Percentiles rank a stretch among this genome's conserved stretches.
Conservation (phyloP, 2,329 filamentous ascomycete species). For the Cryphonectria radicalis region DNA sequence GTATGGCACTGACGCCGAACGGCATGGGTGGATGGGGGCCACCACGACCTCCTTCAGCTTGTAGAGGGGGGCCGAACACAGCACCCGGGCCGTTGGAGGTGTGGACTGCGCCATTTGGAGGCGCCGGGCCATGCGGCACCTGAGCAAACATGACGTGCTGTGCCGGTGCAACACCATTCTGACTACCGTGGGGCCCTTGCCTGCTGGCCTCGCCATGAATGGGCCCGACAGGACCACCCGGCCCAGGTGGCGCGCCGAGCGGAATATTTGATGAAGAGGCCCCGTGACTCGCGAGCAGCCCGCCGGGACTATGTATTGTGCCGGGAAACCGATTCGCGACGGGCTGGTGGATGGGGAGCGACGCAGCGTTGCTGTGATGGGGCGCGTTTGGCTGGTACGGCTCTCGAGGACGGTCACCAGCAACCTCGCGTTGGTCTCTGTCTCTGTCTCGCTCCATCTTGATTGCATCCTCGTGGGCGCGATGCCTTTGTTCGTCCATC, state of each 20-base stretch:
- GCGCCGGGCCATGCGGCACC: slow-evolving; percentile 54
- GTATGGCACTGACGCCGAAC: slow-evolving; percentile 52
- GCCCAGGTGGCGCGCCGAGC: slow-evolving; percentile 56
- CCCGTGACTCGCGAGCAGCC: slow-evolving; percentile 77
- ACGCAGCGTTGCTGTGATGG: slow-evolving; percentile 85
- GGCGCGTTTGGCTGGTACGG: slow-evolving; percentile 68
- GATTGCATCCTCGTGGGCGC: slow-evolving; percentile 53
- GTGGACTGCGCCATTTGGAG: slow-evolving; percentile 58
- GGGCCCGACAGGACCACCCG: slow-evolving; percentile 58
- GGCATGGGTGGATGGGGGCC: slow-evolving; percentile 64
- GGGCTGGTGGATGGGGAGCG: slow-evolving; percentile 91
- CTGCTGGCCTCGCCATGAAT: slow-evolving; percentile 58
- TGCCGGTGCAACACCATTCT: slow-evolving; percentile 49
- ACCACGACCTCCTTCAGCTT: slow-evolving; percentile 58
- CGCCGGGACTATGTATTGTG: slow-evolving; percentile 90
- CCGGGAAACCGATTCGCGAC: slow-evolving; percentile 80
- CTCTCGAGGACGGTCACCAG: slow-evolving; percentile 51
- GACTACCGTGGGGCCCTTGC: slow-evolving; percentile 55
- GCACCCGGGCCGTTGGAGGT: slow-evolving; percentile 63
- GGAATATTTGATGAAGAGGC: slow-evolving; percentile 58
- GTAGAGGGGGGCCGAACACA: slow-evolving; percentile 72
- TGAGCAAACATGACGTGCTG: slow-evolving; percentile 64
- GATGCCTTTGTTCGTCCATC: slow-evolving; percentile 52
- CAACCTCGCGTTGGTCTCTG: slow-evolving; percentile 67
- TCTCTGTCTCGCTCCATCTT: slow-evolving; percentile 63